Percentiles rank a stretch among this genome's conserved stretches.
Evolutionary conservation across 73 alveolate species (phyloP).

Genomic region (Paramecium sonneborni): DNA sequence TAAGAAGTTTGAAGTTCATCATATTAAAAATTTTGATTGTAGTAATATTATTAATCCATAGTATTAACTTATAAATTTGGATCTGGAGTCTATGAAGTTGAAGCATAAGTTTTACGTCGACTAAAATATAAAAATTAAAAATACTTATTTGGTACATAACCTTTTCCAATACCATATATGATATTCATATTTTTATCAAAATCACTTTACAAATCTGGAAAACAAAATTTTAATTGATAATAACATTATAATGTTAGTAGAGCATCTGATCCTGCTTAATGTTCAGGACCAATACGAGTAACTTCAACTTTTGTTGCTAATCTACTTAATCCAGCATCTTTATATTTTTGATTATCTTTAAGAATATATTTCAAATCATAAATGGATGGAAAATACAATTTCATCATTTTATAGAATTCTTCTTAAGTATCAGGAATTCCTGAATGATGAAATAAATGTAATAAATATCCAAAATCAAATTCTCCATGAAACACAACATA

Average conservation of each 20-base stretch:
- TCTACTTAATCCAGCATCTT: constrained; percentile 37
- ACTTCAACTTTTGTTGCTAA: not conserved
- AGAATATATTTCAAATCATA: constrained; percentile 37
- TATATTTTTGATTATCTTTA: constrained; percentile 24
- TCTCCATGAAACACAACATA: constrained; percentile 16
- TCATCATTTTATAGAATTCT: not conserved
- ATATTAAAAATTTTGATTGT: not conserved
- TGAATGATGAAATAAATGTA: constrained; percentile 19
- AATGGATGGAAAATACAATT: not conserved
- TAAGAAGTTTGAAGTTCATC: not conserved
- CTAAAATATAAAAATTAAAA: not conserved
- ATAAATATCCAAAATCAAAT: constrained; percentile 16
- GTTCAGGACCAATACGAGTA: constrained; percentile 40
- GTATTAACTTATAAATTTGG: not conserved
- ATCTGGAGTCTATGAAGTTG: constrained; percentile 19
- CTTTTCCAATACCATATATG: constrained; percentile 26
- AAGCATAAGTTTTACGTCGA: not conserved
- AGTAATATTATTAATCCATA: not conserved
- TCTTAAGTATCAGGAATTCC: not conserved
- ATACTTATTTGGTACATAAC: not conserved
- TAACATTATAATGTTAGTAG: constrained; percentile 7
- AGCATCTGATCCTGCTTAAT: constrained; percentile 56
- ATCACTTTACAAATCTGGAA: not conserved
- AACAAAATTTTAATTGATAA: not conserved
- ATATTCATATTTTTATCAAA: not conserved